phyloP scores from a whole-genome alignment of 352 stramenopile genomes.

The Phytophthora megakarya region DNA sequence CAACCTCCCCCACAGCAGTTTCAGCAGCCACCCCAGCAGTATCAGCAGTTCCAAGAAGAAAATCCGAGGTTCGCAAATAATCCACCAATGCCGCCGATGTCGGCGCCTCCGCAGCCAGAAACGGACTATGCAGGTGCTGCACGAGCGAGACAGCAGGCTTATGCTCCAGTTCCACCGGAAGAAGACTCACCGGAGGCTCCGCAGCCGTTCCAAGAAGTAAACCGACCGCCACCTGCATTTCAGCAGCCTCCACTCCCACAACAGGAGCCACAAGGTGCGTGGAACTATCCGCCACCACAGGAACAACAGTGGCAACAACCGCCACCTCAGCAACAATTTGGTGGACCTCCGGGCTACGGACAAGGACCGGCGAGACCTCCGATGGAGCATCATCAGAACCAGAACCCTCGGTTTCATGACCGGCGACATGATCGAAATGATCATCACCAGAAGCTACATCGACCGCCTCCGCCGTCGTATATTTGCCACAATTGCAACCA shows the following conservation, averaged over 20 bases:
- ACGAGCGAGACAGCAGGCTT: conserved; percentile 45
- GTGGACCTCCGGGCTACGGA: conserved; percentile 13
- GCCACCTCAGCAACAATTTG: conserved; percentile 18
- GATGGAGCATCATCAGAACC: conserved; percentile 29
- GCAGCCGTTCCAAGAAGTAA: conserved; percentile 4
- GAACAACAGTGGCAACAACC: conserved; percentile 26
- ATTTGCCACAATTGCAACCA: conserved; percentile 79
- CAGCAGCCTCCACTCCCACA: conserved; percentile 22
- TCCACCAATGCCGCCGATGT: conserved; percentile 16
- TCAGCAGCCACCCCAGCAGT: conserved; percentile 10
- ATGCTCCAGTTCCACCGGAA: conserved; percentile 33
- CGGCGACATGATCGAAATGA: conserved; percentile 29
- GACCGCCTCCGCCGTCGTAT: conserved; percentile 62
- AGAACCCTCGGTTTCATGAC: conserved; percentile 32
- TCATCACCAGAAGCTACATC: conserved; percentile 29
- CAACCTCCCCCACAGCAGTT: conserved; percentile 12
- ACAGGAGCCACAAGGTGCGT: conserved; percentile 17
- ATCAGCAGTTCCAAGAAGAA: conserved; percentile 27
- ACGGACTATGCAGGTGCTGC: conserved; percentile 41
- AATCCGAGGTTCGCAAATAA: conserved; percentile 21
- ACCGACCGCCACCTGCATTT: conserved; percentile 17
- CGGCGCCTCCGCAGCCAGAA: conserved; percentile 13
- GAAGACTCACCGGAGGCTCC: conserved; percentile 7
- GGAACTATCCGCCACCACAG: conserved; percentile 22
- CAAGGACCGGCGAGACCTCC: conserved; percentile 10